Base-by-base conservation (phyloP, 108 stramenopile species). In the Cyclotella atomus region DNA sequence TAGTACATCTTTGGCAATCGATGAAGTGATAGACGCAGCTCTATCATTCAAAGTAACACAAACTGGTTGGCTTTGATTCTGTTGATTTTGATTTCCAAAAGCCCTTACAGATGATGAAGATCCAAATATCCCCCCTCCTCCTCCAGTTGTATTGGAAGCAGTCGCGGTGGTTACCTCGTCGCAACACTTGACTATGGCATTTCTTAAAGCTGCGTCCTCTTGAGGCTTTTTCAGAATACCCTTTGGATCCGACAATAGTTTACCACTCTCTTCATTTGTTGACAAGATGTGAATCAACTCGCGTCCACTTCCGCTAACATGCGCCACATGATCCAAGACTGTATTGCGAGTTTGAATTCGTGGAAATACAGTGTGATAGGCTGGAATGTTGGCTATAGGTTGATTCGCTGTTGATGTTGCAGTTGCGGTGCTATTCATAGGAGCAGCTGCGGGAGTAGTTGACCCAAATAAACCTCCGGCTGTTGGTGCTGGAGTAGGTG, bases 1-100 rank as follows among this genome's bases (percentile, higher is more conserved):
- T 19, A 84, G 19, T 19, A 92, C 68, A 20, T 87, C 78, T 24
- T 70, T 20, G 15, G 86, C 61, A 8, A 87, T 84, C 24, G 65
- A 59, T 17, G 82, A 71, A 0, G 79, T 88, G 53, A 92, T 34
- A 0, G 73, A 73, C 0, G 87, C 68, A 10, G 43, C 17, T 74
- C 68, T 43, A 21, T 67, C 54, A 23, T 65, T 47, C 32, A 86
- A 56, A n/a, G 62, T 36, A 19, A 84, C 59, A 59, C 45, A 32
- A 65, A 80, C 38, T 30, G 66, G 56, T 44, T 87, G 46, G 53
- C 65, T 65, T 59, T 86, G 83, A 35, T 50, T 34, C 28, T 21
- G 69, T 35, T 43, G 56, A 41, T 79, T 45, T 36, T 62, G 47
- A 33, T 67, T 29, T 16, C 46, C 21, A 17, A 50, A 34, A 33